Percentiles rank a stretch among this genome's conserved stretches.
Conservation (phyloP, 306 rosid genomes). For the Acacia acuminata region DNA sequence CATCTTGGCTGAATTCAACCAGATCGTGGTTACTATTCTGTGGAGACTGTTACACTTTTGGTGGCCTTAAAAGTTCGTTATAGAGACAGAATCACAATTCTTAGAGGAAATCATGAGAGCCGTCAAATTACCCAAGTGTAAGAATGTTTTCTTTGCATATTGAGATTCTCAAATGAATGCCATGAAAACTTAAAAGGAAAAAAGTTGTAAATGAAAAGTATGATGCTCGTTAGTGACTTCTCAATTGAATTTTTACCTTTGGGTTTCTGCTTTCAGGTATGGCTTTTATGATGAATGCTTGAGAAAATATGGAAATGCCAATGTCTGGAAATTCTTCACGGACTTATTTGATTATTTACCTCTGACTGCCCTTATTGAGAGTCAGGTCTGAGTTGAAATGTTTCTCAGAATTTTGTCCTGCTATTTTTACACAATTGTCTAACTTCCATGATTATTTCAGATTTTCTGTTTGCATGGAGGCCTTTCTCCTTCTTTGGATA, state of each 20-base stretch:
- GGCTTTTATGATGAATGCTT: constrained; percentile 98
- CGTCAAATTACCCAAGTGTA: constrained; percentile 99
- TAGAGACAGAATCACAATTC: constrained; percentile 93
- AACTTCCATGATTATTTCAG: constrained; percentile 46
- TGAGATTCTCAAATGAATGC: constrained; percentile 27
- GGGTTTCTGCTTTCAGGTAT: constrained; percentile 62
- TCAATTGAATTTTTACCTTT: constrained; percentile 26
- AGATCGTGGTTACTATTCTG: constrained; percentile 78
- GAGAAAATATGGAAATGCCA: constrained; percentile 97
- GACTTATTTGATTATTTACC: constrained; percentile 96
- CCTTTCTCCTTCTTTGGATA: constrained; percentile 96
- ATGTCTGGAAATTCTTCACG: constrained; percentile 93
- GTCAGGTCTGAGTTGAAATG: constrained; percentile 74
- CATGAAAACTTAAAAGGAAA: background rate
- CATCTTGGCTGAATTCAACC: constrained; percentile 39
- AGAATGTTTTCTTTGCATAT: constrained; percentile 35
- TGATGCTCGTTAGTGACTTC: constrained; percentile 9
- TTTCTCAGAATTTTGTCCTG: constrained; percentile 16
- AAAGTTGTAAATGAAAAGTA: background rate
- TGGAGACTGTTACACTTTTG: constrained; percentile 94
- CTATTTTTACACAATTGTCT: constrained; percentile 36
- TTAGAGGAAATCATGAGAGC: constrained; percentile 96
- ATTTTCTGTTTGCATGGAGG: constrained; percentile 98
- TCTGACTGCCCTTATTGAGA: constrained; percentile 95
- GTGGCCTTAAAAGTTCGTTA: constrained; percentile 97